Evolutionary conservation across 2,329 filamentous ascomycete species (phyloP).

Genomic region (Colletotrichum kahawae): DNA sequence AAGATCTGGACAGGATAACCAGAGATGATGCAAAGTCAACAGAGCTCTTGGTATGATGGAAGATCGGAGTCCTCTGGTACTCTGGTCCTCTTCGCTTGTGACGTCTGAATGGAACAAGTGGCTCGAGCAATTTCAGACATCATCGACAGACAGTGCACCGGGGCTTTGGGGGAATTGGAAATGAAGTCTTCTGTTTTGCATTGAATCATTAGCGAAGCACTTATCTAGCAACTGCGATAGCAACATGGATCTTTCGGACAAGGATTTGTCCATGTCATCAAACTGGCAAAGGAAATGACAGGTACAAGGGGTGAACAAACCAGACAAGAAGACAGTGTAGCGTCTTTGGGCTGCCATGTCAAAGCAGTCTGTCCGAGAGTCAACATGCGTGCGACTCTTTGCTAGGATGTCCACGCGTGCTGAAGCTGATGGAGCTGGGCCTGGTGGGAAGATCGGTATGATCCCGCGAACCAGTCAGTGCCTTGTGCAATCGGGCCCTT

Average conservation of each 20-base stretch:
- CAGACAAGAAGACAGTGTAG: neutral
- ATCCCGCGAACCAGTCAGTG: neutral
- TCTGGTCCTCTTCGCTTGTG: neutral
- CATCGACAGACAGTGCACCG: accelerated
- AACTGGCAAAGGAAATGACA: neutral
- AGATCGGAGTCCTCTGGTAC: neutral
- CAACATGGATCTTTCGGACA: neutral
- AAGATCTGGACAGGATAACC: neutral
- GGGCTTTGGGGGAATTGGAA: neutral
- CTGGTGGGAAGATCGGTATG: neutral
- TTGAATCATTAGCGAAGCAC: neutral
- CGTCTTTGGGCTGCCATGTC: neutral
- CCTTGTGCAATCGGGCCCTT: neutral
- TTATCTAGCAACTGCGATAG: neutral
- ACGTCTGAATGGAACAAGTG: neutral
- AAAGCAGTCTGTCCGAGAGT: neutral
- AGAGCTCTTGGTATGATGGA: neutral
- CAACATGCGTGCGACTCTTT: neutral
- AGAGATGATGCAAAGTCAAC: no score
- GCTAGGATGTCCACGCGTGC: neutral
- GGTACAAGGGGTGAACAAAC: neutral
- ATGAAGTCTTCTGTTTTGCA: neutral
- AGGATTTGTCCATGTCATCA: neutral
- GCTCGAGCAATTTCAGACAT: neutral
- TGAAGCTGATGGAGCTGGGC: neutral